Evolutionary conservation across 202 grass and related monocot species (phyloP).

Genomic region (Digitaria exilis): DNA sequence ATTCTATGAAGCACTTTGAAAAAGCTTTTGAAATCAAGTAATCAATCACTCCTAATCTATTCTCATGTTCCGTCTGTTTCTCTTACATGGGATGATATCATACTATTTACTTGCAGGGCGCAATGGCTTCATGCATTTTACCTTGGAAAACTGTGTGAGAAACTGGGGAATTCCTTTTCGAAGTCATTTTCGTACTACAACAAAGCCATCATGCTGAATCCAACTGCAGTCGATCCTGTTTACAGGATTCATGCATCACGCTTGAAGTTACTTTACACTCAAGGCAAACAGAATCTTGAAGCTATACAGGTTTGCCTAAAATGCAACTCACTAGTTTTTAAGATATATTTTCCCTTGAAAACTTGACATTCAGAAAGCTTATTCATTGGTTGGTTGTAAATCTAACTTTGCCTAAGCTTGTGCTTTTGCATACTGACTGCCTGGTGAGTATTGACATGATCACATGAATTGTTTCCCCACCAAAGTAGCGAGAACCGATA

Average conservation of each 20-base stretch:
- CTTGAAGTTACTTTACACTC: conserved; percentile 91
- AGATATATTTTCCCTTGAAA: conserved; percentile 6
- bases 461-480: conserved; percentile 19
- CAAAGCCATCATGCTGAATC: conserved; percentile 74
- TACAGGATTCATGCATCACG: conserved; percentile 97
- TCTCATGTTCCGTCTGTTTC: conserved; percentile 31
- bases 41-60: conserved; percentile 28
- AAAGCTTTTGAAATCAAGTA: conserved; percentile 93
- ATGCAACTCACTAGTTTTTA: conserved; percentile 24
- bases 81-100: conserved; percentile 28
- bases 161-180: conserved; percentile 70
- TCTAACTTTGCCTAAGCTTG: conserved; percentile 4
- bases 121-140: conserved; percentile 99
- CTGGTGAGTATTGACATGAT: conserved; percentile 28
- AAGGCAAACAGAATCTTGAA: conserved; percentile 75
- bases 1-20: conserved; percentile 94
- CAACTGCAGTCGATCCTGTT: conserved; percentile 87
- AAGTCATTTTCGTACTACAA: conserved; percentile 89
- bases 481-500: conserved; percentile 8
- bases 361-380: not conserved
- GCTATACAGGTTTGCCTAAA: conserved; percentile 70
- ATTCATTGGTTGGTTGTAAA: conserved; percentile 24
- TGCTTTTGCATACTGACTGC: not conserved
- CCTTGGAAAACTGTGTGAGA: conserved; percentile 94
- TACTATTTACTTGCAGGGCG: conserved; percentile 52